A percentile compares a stretch with the other conserved stretches of the same genome.
Evolutionary conservation across 208 protist genomes (phyloP).

Genomic region (Trypanosoma lewisi): DNA sequence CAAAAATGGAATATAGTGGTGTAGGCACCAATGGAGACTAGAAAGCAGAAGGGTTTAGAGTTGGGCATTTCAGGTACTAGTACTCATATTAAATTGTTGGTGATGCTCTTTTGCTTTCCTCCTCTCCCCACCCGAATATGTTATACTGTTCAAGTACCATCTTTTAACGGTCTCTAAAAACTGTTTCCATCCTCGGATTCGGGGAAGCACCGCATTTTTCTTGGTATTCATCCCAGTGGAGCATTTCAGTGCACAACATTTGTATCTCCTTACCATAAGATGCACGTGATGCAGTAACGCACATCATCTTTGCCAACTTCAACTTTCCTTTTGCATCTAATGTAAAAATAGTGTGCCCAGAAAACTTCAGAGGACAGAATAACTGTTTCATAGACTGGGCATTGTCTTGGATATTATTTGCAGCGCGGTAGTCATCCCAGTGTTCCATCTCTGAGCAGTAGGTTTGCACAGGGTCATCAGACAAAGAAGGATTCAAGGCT

Average conservation of each 20-base stretch:
- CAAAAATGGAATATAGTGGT: too few species aligned
- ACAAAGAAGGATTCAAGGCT: constrained; percentile 10
- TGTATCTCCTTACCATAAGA: constrained; percentile 24
- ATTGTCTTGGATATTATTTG: constrained; percentile 41
- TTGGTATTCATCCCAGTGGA: constrained; percentile 68
- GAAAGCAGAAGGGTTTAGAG: neutral
- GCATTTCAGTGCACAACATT: constrained; percentile 59
- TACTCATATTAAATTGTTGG: too few species aligned
- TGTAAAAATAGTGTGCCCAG: constrained; percentile 16
- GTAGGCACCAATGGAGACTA: too few species aligned
- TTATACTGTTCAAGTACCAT: neutral
- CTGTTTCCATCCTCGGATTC: constrained; percentile 13
- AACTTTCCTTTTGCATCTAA: constrained; percentile 4
- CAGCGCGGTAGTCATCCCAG: constrained; percentile 35
- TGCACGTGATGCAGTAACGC: constrained; percentile 8
- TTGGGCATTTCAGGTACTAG: too few species aligned
- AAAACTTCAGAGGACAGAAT: constrained; percentile 26
- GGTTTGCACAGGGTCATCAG: constrained; percentile 7
- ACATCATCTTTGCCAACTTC: constrained; percentile 7
- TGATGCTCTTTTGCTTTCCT: too few species aligned
- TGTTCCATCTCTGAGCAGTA: constrained; percentile 42
- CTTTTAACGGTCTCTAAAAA: constrained; percentile 11
- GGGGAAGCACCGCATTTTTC: constrained; percentile 21
- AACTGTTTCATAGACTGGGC: constrained; percentile 38
- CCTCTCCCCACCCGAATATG: too few species aligned